phyloP scores from a whole-genome alignment of 495 filamentous ascomycete genomes.

The Pseudomonodictys pantanalensis region DNA sequence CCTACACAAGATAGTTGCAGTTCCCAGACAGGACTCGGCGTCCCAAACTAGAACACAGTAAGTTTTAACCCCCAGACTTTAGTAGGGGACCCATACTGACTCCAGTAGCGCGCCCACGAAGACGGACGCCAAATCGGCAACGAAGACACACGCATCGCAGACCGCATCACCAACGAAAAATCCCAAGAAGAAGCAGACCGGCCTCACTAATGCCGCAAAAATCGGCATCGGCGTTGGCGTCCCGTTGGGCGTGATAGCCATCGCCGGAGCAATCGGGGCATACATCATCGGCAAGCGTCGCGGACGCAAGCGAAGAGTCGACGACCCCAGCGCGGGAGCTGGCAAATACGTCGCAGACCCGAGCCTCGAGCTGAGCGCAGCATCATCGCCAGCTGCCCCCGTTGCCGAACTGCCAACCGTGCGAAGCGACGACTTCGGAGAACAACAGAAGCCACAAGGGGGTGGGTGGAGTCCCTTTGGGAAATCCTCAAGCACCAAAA shows the following conservation, averaged over 20 bases:
- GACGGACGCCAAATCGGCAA: neutral
- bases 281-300: slow-evolving; percentile 12
- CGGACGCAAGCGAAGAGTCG: neutral
- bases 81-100: too few relatives aligned
- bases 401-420: slow-evolving; percentile 1
- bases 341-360: slow-evolving; percentile 1
- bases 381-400: neutral
- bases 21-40: too few relatives aligned
- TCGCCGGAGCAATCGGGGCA: neutral
- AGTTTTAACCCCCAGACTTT: too few relatives aligned
- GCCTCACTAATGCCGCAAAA: neutral
- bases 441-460: neutral
- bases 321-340: neutral
- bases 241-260: neutral
- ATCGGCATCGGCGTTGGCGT: slow-evolving; percentile 7
- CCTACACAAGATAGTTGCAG: neutral
- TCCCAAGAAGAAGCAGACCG: neutral
- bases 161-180: neutral
- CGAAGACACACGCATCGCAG: neutral
- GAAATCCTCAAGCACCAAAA: neutral
- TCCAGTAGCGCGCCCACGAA: too few relatives aligned
- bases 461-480: neutral
- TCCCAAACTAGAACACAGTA: too few relatives aligned
- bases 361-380: neutral
- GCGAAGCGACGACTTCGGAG: neutral